phyloP scores from a whole-genome alignment of 371 early-diverging fungal genomes.

The Syncephalastrum racemosum region DNA sequence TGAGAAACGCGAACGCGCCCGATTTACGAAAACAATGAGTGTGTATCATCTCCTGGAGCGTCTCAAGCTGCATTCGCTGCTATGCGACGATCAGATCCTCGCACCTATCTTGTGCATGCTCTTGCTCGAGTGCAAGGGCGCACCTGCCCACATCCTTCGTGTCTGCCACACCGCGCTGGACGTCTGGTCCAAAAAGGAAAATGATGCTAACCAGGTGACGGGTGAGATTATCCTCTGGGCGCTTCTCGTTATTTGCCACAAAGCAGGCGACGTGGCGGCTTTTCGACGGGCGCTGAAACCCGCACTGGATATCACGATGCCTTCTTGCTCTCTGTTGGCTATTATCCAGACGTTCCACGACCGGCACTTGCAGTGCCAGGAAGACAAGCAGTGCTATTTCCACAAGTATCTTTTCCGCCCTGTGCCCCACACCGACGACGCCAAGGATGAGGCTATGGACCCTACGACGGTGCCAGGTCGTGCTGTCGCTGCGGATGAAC shows the following conservation, averaged over 20 bases:
- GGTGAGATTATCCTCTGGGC: conserved; percentile 21
- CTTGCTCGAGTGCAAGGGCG: conserved; percentile 29
- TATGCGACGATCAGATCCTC: conserved; percentile 34
- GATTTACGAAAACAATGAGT: conserved; percentile 32
- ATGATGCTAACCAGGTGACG: conserved; percentile 4
- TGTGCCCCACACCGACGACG: conserved; percentile 25
- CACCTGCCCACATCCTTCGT: conserved; percentile 15
- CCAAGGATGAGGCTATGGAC: not conserved
- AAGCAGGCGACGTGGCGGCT: conserved; percentile 23
- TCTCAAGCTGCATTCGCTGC: conserved; percentile 19
- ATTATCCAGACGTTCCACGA: conserved; percentile 40
- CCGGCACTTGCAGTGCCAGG: conserved; percentile 12
- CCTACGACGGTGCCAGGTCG: no score
- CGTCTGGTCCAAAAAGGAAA: conserved; percentile 26
- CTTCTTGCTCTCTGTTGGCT: conserved; percentile 25
- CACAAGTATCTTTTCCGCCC: conserved; percentile 27
- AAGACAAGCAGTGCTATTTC: conserved; percentile 29
- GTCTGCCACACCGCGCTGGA: conserved; percentile 30
- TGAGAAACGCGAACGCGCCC: conserved; percentile 21
- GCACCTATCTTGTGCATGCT: conserved; percentile 34
- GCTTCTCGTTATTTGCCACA: conserved; percentile 24
- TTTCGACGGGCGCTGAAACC: conserved; percentile 17
- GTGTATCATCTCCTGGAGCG: conserved; percentile 27
- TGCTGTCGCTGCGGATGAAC: not conserved
- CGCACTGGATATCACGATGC: conserved; percentile 1